Evolutionary conservation across 768 basidiomycete species (phyloP), one percentile per base, ranked within the genome.

Genomic region (Sarcomyxa edulis): DNA sequence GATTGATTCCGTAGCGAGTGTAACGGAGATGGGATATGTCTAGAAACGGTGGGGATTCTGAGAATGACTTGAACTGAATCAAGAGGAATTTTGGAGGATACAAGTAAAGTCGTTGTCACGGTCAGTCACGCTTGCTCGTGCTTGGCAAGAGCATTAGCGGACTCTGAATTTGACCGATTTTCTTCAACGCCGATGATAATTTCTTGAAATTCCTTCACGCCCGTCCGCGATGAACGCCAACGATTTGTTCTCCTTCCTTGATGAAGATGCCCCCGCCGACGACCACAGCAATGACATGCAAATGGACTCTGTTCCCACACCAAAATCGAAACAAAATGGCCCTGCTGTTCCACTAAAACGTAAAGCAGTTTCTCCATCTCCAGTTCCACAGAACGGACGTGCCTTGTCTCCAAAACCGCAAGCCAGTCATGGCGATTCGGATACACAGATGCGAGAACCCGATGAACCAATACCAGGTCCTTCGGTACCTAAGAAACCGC

Each of bases 161-260:
- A n/a, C n/a, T n/a, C n/a, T n/a, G n/a, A n/a, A n/a, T n/a, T n/a
- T n/a, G n/a, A n/a, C n/a, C n/a, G n/a, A n/a, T n/a, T n/a, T n/a
- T n/a, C n/a, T n/a, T n/a, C n/a, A n/a, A n/a, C n/a, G n/a, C n/a
- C n/a, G n/a, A n/a, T n/a, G n/a, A n/a, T n/a, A n/a, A n/a, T n/a
- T n/a, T n/a, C n/a, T n/a, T n/a, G n/a, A n/a, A n/a, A n/a, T n/a
- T n/a, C n/a, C n/a, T n/a, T n/a, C n/a, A n/a, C n/a, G n/a, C 20
- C 2, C n/a, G 2, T 26, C 39, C 15, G 37, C 49, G 42, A 71
- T 74, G 70, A 58, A 66, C 56, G 56, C 65, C 32, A 65, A 62
- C 54, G 78, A 83, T 51, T 68, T 84, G 23, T 85, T 85, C 54
- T 80, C 81, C 3, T 85, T 85, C 56, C 72, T 85, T 30, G 71